Evolutionary conservation across 495 filamentous ascomycete genomes (phyloP).

Genomic region (Friedmanniomyces endolithicus): DNA sequence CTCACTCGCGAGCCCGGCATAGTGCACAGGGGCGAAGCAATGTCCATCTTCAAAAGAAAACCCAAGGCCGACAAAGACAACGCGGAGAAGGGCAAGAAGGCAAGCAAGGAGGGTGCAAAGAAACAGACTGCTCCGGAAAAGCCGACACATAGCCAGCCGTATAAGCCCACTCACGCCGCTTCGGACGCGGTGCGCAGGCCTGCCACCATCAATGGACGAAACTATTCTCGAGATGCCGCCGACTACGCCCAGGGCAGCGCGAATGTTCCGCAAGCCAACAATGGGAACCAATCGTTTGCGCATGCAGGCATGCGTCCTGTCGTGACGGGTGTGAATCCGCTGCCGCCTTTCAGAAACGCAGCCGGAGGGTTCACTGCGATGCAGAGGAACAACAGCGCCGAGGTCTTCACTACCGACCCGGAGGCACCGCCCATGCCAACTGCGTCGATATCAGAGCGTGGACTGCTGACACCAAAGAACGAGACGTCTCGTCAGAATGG

Average conservation of each 20-base stretch:
- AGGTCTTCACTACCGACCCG: constrained; percentile 10
- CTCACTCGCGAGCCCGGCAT: background rate
- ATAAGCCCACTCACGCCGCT: constrained; percentile 26
- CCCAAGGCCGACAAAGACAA: constrained; percentile 22
- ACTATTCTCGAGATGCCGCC: background rate
- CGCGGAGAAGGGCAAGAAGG: constrained; percentile 1
- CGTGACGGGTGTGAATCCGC: background rate
- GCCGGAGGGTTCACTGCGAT: background rate
- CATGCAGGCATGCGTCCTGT: background rate
- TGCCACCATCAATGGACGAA: background rate
- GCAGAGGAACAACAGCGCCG: constrained; percentile 5
- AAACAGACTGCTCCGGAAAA: background rate
- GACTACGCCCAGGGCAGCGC: background rate
- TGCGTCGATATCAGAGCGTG: background rate
- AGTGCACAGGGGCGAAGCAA: background rate
- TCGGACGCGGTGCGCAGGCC: constrained; percentile 34
- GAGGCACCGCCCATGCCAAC: constrained; percentile 8
- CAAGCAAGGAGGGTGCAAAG: background rate
- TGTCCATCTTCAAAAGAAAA: constrained; percentile 25
- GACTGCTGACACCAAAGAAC: background rate
- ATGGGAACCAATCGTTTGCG: background rate
- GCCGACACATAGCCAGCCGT: constrained; percentile 11
- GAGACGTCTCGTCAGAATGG: background rate
- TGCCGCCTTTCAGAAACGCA: background rate
- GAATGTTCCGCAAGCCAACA: background rate